Evolutionary conservation across 441 rosid genomes (phyloP).

Genomic region (Arabidopsis hybrid): DNA sequence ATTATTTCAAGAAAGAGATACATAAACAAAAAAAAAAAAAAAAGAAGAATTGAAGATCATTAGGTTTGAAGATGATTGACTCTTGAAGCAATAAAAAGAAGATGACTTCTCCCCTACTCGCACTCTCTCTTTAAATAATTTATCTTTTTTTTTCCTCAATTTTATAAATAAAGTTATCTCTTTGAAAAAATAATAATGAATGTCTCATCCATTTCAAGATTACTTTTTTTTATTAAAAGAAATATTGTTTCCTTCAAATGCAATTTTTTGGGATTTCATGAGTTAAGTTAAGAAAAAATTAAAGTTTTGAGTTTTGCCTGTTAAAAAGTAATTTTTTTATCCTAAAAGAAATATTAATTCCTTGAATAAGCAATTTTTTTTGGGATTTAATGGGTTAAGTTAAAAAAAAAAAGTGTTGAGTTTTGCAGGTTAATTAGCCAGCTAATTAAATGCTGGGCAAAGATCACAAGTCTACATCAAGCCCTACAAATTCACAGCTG

Average conservation of each 20-base stretch:
- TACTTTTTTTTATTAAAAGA: not conserved
- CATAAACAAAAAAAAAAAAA: conserved; percentile 14
- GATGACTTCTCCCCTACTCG: conserved; percentile 82
- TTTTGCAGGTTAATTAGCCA: conserved; percentile 29
- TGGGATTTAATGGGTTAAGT: not conserved
- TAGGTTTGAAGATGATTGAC: conserved; percentile 52
- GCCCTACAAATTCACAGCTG: conserved; percentile 43
- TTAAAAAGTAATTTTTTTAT: not conserved
- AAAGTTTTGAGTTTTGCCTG: not conserved
- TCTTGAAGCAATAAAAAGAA: conserved; percentile 73
- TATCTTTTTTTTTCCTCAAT: not conserved
- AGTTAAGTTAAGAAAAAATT: not conserved
- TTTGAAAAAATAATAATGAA: too few relatives aligned
- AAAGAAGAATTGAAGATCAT: conserved; percentile 27
- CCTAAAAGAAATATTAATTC: conserved; percentile 11
- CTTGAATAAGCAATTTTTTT: conserved; percentile 18
- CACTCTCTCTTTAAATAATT: conserved; percentile 9
- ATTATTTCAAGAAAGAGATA: not conserved
- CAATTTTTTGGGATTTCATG: not conserved
- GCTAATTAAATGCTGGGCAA: conserved; percentile 43
- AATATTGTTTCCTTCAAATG: conserved; percentile 29
- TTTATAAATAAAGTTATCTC: not conserved
- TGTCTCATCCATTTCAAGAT: not conserved
- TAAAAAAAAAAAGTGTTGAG: not conserved
- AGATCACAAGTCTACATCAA: conserved; percentile 45